phyloP scores from a whole-genome alignment of 305 asterid genomes.

The Plantago lanceolata region DNA sequence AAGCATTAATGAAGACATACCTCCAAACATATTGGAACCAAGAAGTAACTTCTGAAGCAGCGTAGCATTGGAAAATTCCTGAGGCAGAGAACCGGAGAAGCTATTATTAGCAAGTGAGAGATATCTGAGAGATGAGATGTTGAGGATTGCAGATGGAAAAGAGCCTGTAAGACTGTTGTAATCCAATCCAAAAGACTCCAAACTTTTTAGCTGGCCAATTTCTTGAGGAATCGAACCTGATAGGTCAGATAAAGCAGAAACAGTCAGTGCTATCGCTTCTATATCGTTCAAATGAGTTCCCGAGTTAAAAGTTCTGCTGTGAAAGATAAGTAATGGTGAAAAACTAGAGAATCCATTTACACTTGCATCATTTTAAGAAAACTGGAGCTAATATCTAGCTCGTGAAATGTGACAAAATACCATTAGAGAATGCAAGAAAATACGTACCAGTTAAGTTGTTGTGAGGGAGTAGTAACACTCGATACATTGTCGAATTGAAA shows the following conservation, averaged over 20 bases:
- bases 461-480: constrained; percentile 7
- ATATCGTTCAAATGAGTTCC: too few relatives aligned
- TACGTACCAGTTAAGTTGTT: constrained; percentile 22
- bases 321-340: too few relatives aligned
- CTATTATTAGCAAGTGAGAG: neutral
- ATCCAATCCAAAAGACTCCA: constrained; percentile 11
- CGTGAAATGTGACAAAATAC: too few relatives aligned
- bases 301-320: too few relatives aligned
- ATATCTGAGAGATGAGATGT: neutral
- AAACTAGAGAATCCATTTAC: too few relatives aligned
- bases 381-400: too few relatives aligned
- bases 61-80: constrained; percentile 7
- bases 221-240: constrained; percentile 14
- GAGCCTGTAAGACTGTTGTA: neutral
- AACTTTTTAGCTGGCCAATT: constrained; percentile 2
- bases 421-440: too few relatives aligned
- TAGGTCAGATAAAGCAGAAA: constrained; percentile 23
- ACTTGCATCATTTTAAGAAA: too few relatives aligned
- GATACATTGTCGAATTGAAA: constrained; percentile 6
- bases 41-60: constrained; percentile 15
- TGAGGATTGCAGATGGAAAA: neutral
- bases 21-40: constrained; percentile 1
- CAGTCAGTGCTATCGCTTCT: too few relatives aligned
- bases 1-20: neutral
- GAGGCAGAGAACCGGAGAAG: constrained; percentile 8